A percentile compares a stretch with the other conserved stretches of the same genome.
These are phyloP conservation scores for Pilaira anomala DNA, from an alignment of 192 early-diverging fungal genomes.

Conservation along the genomic window DNA sequence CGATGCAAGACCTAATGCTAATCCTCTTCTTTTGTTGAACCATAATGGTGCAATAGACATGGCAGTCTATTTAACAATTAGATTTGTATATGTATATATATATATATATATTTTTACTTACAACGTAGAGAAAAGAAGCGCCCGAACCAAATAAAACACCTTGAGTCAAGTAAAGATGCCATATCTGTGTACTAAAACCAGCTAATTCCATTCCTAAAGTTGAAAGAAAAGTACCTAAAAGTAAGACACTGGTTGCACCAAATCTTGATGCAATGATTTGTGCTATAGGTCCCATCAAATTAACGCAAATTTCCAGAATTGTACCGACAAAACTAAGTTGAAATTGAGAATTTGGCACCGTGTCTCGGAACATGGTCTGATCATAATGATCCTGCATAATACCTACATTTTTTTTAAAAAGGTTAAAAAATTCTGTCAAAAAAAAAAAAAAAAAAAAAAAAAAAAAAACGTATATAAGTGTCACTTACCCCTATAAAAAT, in stretches of 20 bases:
- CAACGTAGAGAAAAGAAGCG: constrained; percentile 18
- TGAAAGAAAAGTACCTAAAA: neutral
- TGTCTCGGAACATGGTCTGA: neutral
- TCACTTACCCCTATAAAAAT: too few species aligned
- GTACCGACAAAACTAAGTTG: constrained; percentile 26
- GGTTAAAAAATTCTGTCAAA: too few species aligned
- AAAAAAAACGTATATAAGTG: constrained; percentile 24
- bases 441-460: constrained; percentile 31
- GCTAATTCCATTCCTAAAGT: constrained; percentile 17
- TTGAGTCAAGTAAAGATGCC: constrained; percentile 44
- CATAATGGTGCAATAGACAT: constrained; percentile 49
- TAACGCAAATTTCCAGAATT: constrained; percentile 20
- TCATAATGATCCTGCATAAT: constrained; percentile 30
- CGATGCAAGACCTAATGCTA: constrained; percentile 71
- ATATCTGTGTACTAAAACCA: constrained; percentile 41
- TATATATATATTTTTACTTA: constrained; percentile 8
- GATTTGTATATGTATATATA: neutral
- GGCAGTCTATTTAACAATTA: constrained; percentile 7
- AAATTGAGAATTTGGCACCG: neutral
- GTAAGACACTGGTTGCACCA: neutral
- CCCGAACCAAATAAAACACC: constrained; percentile 44
- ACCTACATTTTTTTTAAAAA: too few species aligned
- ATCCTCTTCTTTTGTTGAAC: constrained; percentile 58
- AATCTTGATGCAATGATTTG: constrained; percentile 18
- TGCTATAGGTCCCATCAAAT: constrained; percentile 15